Percentiles rank a stretch among this genome's conserved stretches.
Evolutionary conservation across 805 yeast genomes (phyloP).

Genomic region (Starmera amethionina): DNA sequence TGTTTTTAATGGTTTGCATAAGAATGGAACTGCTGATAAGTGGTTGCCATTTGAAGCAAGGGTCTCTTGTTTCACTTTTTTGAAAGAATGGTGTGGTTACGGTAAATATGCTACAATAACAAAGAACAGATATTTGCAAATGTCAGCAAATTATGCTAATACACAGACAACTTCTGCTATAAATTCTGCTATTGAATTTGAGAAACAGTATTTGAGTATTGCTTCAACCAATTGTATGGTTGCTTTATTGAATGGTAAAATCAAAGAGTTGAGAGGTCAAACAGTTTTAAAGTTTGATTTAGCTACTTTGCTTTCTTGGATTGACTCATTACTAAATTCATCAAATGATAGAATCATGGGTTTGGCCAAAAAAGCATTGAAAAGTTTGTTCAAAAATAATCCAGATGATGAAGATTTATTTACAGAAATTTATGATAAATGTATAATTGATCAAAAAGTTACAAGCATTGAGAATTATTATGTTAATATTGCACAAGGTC

Average conservation of each 20-base stretch:
- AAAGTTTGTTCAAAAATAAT: conserved; percentile 56
- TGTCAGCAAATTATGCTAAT: conserved; percentile 34
- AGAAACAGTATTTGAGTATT: conserved; percentile 55
- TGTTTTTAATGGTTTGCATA: conserved; percentile 47
- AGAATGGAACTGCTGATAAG: conserved; percentile 28
- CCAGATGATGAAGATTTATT: conserved; percentile 38
- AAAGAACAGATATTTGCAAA: conserved; percentile 53
- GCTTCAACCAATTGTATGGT: conserved; percentile 83
- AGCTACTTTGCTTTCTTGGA: conserved; percentile 64
- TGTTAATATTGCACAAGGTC: conserved; percentile 55
- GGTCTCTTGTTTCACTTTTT: conserved; percentile 66
- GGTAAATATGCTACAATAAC: conserved; percentile 57
- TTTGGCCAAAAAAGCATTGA: conserved; percentile 63
- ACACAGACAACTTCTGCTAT: conserved; percentile 36
- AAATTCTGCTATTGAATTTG: conserved; percentile 73
- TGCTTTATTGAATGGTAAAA: conserved; percentile 64
- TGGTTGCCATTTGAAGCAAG: conserved; percentile 86
- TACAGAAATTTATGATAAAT: conserved; percentile 58
- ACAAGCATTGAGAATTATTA: conserved; percentile 62
- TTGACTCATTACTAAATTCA: conserved; percentile 58
- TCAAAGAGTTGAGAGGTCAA: conserved; percentile 40
- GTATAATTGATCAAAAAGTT: conserved; percentile 47
- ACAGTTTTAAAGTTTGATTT: conserved; percentile 62
- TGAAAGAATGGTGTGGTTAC: conserved; percentile 93
- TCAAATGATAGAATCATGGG: conserved; percentile 46